Base-by-base conservation (phyloP, 1,139 yeast species). In the Diutina neorugosa region DNA sequence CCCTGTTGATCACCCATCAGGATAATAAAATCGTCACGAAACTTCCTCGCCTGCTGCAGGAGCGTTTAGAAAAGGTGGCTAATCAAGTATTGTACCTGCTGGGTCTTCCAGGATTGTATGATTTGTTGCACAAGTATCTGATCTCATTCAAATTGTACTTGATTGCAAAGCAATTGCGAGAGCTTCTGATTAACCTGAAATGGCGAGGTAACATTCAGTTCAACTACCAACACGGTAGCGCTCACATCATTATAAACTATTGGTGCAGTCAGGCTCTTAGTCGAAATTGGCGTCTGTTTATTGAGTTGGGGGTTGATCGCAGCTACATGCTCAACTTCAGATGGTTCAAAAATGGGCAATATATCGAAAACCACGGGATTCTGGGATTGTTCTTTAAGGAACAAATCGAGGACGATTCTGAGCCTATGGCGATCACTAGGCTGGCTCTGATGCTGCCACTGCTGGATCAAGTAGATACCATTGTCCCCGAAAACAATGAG, bases 171-270 rank as follows among this genome's bases (percentile, higher is more conserved):
- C 93, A 87, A 61, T 67, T 90, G 53, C 71, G 75, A 40, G 77
- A 74, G 21, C 67, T 86, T 55, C 60, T 69, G 34, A 80, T 84
- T 40, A 72, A 79, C 51, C 63, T 72, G 51, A 71, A 72, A 55
- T 86, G 95, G 85, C 77, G 82, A 52, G 82, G 85, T 16, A 80
- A 80, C 55, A 66, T 91, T 53, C 80, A 81, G 52, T 90, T 84
- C 64, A 74, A 77, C 40, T 86, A 84, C 62, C 87, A 83, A 43
- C 27, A 46, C 27, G 50, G 50, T 27, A 76, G 77, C 55, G 77
- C 83, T 49, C 66, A 79, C 21, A 81, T 89, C 18, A 66, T 79
- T 2, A 73, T 89, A 7, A 80, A 81, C 58, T 88, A 88, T 67
- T 87, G 96, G 96, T 65, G 78, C 14, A 69, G 71, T 67, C 71